Conservation (phyloP, 139 green algal genomes). For the Chara braunii region DNA sequence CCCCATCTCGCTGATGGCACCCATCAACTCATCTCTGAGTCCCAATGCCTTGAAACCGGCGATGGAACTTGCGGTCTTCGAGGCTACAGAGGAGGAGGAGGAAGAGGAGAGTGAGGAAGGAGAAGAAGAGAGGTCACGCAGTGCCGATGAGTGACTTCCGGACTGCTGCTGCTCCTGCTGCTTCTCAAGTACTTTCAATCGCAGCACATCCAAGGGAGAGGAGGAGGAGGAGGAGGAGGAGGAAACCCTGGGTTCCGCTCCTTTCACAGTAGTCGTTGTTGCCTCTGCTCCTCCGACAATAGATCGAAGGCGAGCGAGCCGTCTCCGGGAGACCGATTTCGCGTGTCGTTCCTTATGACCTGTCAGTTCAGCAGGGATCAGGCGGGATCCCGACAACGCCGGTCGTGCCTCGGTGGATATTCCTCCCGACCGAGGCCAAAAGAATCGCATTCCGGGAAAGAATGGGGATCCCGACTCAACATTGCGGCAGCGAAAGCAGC, state of each 20-base stretch:
- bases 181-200: background rate
- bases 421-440: too few species aligned
- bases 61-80: background rate
- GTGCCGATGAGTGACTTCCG: background rate
- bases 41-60: slow-evolving; percentile 14
- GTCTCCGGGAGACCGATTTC: too few species aligned
- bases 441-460: too few species aligned
- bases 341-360: too few species aligned
- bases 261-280: too few species aligned
- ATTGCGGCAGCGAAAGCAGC: too few species aligned
- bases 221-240: background rate
- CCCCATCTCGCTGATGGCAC: slow-evolving; percentile 10
- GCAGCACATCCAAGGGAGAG: background rate
- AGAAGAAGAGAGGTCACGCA: background rate
- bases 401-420: too few species aligned
- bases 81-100: background rate
- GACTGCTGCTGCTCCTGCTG: background rate
- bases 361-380: too few species aligned
- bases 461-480: too few species aligned
- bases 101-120: background rate
- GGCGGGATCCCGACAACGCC: too few species aligned
- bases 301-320: too few species aligned
- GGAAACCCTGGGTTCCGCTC: background rate
- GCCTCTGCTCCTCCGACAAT: too few species aligned
- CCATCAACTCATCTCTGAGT: slow-evolving; percentile 32